Conservation (phyloP, 208 protist species). For the Trypanosoma vivax region DNA sequence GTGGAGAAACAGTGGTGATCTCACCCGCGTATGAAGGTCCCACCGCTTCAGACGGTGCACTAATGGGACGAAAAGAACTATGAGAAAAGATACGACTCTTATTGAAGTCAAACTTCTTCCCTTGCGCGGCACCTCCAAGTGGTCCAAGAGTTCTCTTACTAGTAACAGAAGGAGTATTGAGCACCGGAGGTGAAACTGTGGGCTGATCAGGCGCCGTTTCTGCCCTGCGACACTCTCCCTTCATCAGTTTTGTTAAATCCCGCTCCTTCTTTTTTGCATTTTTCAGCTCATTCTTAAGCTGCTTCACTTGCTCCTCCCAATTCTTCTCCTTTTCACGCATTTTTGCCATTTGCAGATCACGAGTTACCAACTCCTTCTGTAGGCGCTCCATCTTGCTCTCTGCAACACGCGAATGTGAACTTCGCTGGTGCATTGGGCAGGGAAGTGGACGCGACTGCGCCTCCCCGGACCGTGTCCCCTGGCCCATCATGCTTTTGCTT, state of each 20-base stretch:
- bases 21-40: conserved; percentile 4
- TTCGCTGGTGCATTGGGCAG: neutral
- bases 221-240: conserved; percentile 36
- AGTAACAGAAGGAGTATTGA: neutral
- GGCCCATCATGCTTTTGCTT: conserved; percentile 8
- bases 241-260: conserved; percentile 27
- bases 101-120: conserved; percentile 40
- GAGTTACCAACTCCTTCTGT: conserved; percentile 36
- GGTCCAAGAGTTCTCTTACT: conserved; percentile 2
- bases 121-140: conserved; percentile 6
- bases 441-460: neutral
- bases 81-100: conserved; percentile 52
- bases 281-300: conserved; percentile 69
- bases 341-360: conserved; percentile 40
- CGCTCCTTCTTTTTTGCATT: conserved; percentile 57
- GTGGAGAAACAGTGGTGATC: conserved; percentile 3
- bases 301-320: conserved; percentile 84
- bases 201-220: conserved; percentile 67
- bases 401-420: conserved; percentile 1
- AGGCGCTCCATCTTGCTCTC: conserved; percentile 28
- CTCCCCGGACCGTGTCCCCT: conserved; percentile 10
- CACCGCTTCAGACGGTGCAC: conserved; percentile 28
- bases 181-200: conserved; percentile 11
- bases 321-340: conserved; percentile 70
- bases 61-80: conserved; percentile 64